A percentile compares a stretch with the other conserved stretches of the same genome.
These are phyloP conservation scores for Elsinoe arachidis DNA, from an alignment of 2,329 filamentous ascomycete species.

Conservation along the genomic window DNA sequence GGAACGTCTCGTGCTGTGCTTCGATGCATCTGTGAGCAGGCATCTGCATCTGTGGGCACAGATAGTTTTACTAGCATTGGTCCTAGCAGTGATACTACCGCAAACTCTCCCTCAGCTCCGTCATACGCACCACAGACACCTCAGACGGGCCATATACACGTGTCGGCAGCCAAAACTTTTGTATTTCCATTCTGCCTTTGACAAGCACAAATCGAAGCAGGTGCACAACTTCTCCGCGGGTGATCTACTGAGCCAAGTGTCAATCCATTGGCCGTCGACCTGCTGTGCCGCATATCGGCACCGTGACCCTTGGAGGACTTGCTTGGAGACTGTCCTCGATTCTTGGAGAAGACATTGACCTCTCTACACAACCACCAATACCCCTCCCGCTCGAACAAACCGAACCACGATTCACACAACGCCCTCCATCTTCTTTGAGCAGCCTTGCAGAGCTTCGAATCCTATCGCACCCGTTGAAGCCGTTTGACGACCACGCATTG, in stretches of 20 bases:
- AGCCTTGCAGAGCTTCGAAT: neutral
- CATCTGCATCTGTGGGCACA: neutral
- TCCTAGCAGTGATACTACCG: neutral
- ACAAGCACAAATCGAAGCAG: neutral
- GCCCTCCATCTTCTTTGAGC: neutral
- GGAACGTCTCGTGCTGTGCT: neutral
- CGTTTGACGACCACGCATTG: constrained; percentile 3
- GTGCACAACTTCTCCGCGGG: neutral
- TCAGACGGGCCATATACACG: no score
- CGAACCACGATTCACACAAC: neutral
- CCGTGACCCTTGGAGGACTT: neutral
- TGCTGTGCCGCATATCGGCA: constrained; percentile 7
- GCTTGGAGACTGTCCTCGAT: neutral
- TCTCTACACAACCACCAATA: neutral
- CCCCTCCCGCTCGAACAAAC: neutral
- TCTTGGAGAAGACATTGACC: neutral
- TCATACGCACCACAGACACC: neutral
- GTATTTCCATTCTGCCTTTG: no score
- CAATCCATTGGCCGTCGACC: neutral
- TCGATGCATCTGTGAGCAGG: neutral
- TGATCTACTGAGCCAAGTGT: neutral
- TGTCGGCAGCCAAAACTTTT: no score
- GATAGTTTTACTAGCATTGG: no score
- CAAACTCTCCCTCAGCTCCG: constrained; percentile 3
- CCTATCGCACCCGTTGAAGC: neutral